Conservation (phyloP, 2,329 filamentous ascomycete species). For the Aspergillus sp. region DNA sequence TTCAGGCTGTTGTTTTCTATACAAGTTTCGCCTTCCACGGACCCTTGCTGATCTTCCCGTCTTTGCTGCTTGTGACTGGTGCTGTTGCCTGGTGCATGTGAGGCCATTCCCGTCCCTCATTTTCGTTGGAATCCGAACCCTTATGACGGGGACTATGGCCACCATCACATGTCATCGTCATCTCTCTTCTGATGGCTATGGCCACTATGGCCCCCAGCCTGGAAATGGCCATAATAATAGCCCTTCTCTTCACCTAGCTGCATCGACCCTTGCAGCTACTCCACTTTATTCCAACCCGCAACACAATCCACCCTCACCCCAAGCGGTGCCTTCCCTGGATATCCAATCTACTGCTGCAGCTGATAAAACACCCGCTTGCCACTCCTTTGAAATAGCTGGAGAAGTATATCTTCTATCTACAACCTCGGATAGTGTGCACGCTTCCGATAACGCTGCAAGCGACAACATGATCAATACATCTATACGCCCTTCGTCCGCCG, state of each 20-base stretch:
- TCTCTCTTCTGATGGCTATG: conserved; percentile 17
- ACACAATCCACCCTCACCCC: not conserved
- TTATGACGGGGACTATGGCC: conserved; percentile 15
- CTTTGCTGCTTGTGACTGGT: conserved; percentile 13
- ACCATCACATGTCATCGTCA: conserved; percentile 31
- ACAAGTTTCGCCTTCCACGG: conserved; percentile 1
- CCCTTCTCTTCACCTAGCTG: conserved; percentile 13
- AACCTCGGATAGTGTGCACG: not conserved
- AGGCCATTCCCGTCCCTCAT: conserved; percentile 10
- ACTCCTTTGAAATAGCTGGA: conserved; percentile 1
- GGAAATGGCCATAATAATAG: conserved; percentile 13
- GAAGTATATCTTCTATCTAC: conserved; percentile 1
- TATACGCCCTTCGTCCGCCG: not conserved
- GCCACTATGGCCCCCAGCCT: conserved; percentile 3
- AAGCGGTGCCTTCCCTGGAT: conserved; percentile 10
- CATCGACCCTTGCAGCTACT: conserved; percentile 13
- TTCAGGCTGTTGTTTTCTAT: conserved; percentile 3
- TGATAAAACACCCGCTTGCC: conserved; percentile 13
- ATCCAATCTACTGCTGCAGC: conserved; percentile 2
- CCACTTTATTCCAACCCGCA: conserved; percentile 9
- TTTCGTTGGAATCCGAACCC: conserved; percentile 8
- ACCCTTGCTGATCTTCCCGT: conserved; percentile 15
- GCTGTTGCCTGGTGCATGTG: conserved; percentile 19
- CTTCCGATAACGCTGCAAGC: conserved; percentile 1
- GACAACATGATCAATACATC: conserved; percentile 12